Evolutionary conservation across 371 early-diverging fungal genomes (phyloP), one percentile per base, ranked within the genome.

Genomic region (Circinella umbellata): DNA sequence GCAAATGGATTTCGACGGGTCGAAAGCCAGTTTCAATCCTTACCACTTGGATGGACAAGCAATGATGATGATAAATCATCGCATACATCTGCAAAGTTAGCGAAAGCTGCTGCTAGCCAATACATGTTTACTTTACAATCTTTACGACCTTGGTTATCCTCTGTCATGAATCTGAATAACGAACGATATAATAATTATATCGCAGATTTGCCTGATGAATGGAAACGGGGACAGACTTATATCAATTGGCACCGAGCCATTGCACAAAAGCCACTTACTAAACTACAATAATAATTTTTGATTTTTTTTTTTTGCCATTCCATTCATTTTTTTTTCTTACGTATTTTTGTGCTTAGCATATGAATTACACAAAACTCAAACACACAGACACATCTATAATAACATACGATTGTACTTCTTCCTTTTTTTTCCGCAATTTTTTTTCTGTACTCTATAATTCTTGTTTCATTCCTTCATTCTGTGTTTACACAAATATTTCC

Each of bases 161-260:
- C 61, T 15, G 75, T 75, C 17, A 79, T 80, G 77, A 70, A 71
- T 38, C 46, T 74, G 13, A 71, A 64, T 42, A 61, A 54, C 46
- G 76, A 79, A 38, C 76, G 79, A 42, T 79, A 81, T 38, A 76
- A 76, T 18, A 69, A 63, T 35, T 70, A 69, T 18, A 73, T 84
- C 36, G 66, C 75, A 61, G 61, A 68, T 47, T 67, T 84, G 49
- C 79, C 76, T 20, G 68, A 64, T 17, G 82, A 84, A 68, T 84
- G 84, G 84, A 68, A 60, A 37, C 67, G 64, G 37, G 78, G 78
- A 13, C 68, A 74, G 9, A 79, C 80, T 4, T 84, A 72, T 62
- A 66, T 81, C 37, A 84, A 81, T 53, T 84, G 84, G 84, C 82
- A 84, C 61, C 73, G 73, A 61, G 76, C 75, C 34, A 70, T 75